Conservation (phyloP, 768 basidiomycete species). For the Leccinum disarticulatum region DNA sequence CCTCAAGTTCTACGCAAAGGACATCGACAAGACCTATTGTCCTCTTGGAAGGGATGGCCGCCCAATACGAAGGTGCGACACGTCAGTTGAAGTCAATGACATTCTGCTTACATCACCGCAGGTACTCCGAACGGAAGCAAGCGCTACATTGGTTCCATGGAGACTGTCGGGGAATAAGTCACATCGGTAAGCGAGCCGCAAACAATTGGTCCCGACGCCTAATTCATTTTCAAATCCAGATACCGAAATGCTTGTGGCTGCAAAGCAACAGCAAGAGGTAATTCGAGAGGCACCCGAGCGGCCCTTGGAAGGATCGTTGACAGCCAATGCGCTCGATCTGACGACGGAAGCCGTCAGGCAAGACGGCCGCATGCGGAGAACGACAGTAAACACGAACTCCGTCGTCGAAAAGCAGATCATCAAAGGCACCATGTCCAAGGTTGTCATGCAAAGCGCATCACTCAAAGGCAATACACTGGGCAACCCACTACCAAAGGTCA, state of each 20-base stretch:
- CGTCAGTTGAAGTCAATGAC: background rate
- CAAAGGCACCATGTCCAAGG: constrained; percentile 56
- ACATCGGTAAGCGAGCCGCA: constrained; percentile 43
- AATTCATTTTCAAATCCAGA: constrained; percentile 16
- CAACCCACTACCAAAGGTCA: constrained; percentile 13
- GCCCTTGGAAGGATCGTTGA: constrained; percentile 24
- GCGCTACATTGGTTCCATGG: constrained; percentile 63
- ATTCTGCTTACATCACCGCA: constrained; percentile 20
- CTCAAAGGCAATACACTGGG: constrained; percentile 14
- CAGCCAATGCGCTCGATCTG: constrained; percentile 39
- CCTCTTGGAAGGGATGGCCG: constrained; percentile 59
- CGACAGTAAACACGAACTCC: constrained; percentile 35
- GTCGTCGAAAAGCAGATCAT: constrained; percentile 52
- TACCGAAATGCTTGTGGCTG: constrained; percentile 22
- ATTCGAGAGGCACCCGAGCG: constrained; percentile 25
- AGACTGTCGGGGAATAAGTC: constrained; percentile 54
- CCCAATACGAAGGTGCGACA: constrained; percentile 58
- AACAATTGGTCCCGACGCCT: constrained; percentile 1
- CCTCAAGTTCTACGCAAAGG: constrained; percentile 46
- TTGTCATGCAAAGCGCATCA: constrained; percentile 34
- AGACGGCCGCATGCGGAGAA: constrained; percentile 42
- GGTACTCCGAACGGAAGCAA: constrained; percentile 57
- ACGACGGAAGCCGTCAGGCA: constrained; percentile 37
- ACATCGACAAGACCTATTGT: constrained; percentile 47
- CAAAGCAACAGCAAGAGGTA: constrained; percentile 17